Conservation (phyloP, 164 flowering plant species). For the Vitis cinerea region DNA sequence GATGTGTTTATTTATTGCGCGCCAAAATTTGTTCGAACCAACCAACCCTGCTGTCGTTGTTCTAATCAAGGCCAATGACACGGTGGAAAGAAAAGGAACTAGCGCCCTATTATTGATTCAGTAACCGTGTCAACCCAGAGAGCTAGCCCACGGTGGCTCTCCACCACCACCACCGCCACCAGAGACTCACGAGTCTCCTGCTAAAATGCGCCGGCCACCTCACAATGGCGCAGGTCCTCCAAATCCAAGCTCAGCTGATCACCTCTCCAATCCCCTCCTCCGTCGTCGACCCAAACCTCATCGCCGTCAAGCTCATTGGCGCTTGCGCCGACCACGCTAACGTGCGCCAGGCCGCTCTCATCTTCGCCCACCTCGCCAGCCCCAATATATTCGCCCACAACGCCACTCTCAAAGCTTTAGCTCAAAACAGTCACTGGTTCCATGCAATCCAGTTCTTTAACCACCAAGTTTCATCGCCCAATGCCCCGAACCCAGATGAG, state of each 20-base stretch:
- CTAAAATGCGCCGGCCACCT: constrained; percentile 32
- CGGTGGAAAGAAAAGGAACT: too few relatives aligned
- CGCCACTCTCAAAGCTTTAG: constrained; percentile 34
- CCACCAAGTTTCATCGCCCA: constrained; percentile 13
- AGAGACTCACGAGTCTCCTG: constrained; percentile 22
- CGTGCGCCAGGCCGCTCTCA: constrained; percentile 31
- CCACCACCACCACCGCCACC: constrained; percentile 7
- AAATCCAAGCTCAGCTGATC: constrained; percentile 35
- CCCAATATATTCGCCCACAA: constrained; percentile 35
- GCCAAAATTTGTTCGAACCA: too few relatives aligned
- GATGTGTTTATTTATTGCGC: too few relatives aligned
- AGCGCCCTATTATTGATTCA: too few relatives aligned
- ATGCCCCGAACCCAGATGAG: constrained; percentile 23
- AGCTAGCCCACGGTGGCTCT: too few relatives aligned
- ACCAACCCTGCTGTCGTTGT: too few relatives aligned
- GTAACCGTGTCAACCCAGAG: too few relatives aligned
- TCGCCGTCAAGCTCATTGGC: constrained; percentile 41
- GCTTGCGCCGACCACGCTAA: constrained; percentile 25
- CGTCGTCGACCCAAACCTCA: constrained; percentile 23
- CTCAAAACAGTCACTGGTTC: constrained; percentile 29
- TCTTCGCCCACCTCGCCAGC: constrained; percentile 25
- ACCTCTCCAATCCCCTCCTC: constrained; percentile 24
- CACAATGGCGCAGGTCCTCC: constrained; percentile 29
- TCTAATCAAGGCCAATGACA: too few relatives aligned
- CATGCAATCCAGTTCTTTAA: constrained; percentile 24